Base-by-base conservation (phyloP, 768 basidiomycete genomes). In the Suillus placidus region DNA sequence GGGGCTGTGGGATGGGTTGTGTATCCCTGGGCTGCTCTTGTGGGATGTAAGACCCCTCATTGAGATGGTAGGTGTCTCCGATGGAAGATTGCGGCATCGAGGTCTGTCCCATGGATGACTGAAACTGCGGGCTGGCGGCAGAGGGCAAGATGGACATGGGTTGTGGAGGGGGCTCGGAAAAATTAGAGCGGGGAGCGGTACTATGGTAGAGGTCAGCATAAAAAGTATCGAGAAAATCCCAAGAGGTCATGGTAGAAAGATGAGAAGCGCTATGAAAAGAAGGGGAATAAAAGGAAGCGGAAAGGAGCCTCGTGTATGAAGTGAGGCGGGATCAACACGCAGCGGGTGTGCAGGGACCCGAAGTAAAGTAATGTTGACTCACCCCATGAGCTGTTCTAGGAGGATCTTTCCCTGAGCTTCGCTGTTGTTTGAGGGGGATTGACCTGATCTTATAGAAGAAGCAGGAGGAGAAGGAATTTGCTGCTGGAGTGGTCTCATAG, bases 381-480 rank as follows among this genome's bases (percentile, higher is more conserved):
- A 94, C 92, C 90, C 89, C 88, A 94, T 91, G 66, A 94, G 80
- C 73, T 93, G 90, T 69, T 94, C 92, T 66, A 94, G 78, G 69
- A 94, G 75, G 66, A 88, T 81, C 78, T 93, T 92, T 64, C 89
- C 88, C 73, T 91, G 90, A 0, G 85, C 77, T 67, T 92, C 89
- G 70, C 83, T 86, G 65, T 13, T 73, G 67, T 83, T 85, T 14
- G 84, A 80, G 5, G 87, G 84, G 30, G 87, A 86, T 63, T 86
- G 80, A 62, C 82, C 82, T 16, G 88, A 81, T 72, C 87, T 77
- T 67, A 85, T 83, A 13, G 87, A 74, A 0, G 84, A 85, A 2
- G 85, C 83, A 32, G 91, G 91, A 13, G 90, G 90, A 0, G 89
- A 88, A 14, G 90, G 89, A 49, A 89, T 80, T 72, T 91, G 90